Percentiles rank a stretch among this genome's conserved stretches.
Conservation (phyloP, 495 filamentous ascomycete genomes). For the Pseudevernia furfuracea region DNA sequence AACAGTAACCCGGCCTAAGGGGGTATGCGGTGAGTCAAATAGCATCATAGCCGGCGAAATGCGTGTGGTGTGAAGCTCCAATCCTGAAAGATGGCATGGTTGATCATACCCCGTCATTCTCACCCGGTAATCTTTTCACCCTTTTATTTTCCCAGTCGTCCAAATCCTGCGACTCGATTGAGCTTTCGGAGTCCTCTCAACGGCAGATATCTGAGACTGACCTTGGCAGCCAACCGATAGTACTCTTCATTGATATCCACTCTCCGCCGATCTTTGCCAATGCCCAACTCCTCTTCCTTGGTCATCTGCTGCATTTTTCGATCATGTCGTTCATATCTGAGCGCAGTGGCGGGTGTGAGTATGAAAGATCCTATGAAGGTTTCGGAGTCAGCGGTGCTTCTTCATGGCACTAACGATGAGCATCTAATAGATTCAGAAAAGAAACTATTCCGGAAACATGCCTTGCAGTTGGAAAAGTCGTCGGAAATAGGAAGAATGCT, state of each 20-base stretch:
- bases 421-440: neutral
- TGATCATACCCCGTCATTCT: slow-evolving; percentile 64
- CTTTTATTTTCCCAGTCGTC: slow-evolving; percentile 96
- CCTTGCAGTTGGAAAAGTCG: neutral
- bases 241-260: slow-evolving; percentile 87
- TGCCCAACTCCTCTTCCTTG: slow-evolving; percentile 75
- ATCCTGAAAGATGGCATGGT: slow-evolving; percentile 40
- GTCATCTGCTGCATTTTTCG: slow-evolving; percentile 72
- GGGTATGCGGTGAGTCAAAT: neutral
- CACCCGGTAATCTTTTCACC: slow-evolving; percentile 78
- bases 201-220: slow-evolving; percentile 5
- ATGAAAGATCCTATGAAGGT: slow-evolving; percentile 59
- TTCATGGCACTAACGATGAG: neutral
- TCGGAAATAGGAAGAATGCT: neutral
- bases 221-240: slow-evolving; percentile 57
- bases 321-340: slow-evolving; percentile 90
- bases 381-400: neutral
- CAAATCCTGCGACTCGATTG: slow-evolving; percentile 62
- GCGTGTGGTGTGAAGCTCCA: neutral
- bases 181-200: neutral
- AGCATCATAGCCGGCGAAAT: neutral
- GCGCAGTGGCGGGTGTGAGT: slow-evolving; percentile 83
- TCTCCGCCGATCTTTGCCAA: slow-evolving; percentile 61
- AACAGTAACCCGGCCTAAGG: neutral
- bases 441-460: neutral